phyloP scores from a whole-genome alignment of 805 yeast species.

The Candida stauntonica region DNA sequence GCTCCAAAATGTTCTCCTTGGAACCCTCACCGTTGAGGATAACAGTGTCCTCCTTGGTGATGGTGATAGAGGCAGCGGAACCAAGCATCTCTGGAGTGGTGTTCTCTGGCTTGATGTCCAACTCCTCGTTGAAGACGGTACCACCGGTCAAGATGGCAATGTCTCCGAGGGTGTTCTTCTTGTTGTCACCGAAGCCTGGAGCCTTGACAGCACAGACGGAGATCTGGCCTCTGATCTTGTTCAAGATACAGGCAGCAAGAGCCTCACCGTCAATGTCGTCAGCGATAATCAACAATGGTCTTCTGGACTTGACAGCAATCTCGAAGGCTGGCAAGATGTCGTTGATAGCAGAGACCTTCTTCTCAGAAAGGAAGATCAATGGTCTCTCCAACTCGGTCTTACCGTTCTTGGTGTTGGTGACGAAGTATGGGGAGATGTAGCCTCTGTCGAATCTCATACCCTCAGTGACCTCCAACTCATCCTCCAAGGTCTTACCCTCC shows the following conservation, averaged over 20 bases:
- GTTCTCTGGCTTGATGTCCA: conserved; percentile 95
- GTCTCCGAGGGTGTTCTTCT: conserved; percentile 91
- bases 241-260: conserved; percentile 94
- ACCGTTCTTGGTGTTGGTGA: conserved; percentile 81
- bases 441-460: conserved; percentile 99
- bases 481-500: conserved; percentile 97
- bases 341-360: conserved; percentile 89
- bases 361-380: conserved; percentile 74
- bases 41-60: conserved; percentile 96
- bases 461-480: conserved; percentile 95
- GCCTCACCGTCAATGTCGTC: conserved; percentile 99
- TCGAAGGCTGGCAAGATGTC: conserved; percentile 89
- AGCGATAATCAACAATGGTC: conserved; percentile 90
- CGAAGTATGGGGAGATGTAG: conserved; percentile 95
- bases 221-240: conserved; percentile 98
- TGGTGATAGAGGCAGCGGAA: conserved; percentile 85
- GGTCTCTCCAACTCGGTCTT: conserved; percentile 98
- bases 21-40: conserved; percentile 91
- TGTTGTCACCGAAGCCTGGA: conserved; percentile 99
- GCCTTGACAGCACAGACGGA: conserved; percentile 98
- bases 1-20: conserved; percentile 76
- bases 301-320: conserved; percentile 88
- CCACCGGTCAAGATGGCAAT: conserved; percentile 92
- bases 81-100: conserved; percentile 90
- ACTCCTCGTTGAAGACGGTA: conserved; percentile 44